These are phyloP conservation scores for Chytridium lagenaria DNA, from an alignment of 371 early-diverging fungal genomes.

Conservation along the genomic window DNA sequence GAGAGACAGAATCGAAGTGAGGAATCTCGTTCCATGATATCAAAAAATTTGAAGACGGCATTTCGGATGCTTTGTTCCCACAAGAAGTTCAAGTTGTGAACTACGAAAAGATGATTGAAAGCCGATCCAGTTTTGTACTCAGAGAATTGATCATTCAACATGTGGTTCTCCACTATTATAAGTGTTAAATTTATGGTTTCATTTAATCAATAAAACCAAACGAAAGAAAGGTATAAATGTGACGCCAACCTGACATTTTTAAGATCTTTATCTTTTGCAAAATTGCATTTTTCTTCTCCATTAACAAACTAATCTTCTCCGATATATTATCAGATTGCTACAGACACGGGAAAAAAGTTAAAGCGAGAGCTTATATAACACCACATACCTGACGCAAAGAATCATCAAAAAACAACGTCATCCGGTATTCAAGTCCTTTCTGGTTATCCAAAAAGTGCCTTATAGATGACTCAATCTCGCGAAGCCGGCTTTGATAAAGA, in stretches of 20 bases:
- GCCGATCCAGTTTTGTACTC: slow-evolving; percentile 7
- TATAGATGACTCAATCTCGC: slow-evolving; percentile 68
- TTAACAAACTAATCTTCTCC: slow-evolving; percentile 45
- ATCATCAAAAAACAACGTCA: slow-evolving; percentile 48
- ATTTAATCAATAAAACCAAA: too few species aligned
- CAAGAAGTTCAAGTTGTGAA: slow-evolving; percentile 55
- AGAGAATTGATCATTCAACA: slow-evolving; percentile 6
- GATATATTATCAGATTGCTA: slow-evolving; percentile 44
- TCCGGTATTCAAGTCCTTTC: slow-evolving; percentile 46
- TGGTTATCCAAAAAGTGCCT: slow-evolving; percentile 51
- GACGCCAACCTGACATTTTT: slow-evolving; percentile 32
- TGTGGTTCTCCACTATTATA: neutral
- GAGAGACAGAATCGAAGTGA: slow-evolving; percentile 54
- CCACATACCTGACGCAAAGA: slow-evolving; percentile 38
- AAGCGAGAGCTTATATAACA: neutral
- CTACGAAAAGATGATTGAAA: slow-evolving; percentile 32
- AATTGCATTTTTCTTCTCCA: slow-evolving; percentile 52
- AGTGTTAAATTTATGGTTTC: too few species aligned
- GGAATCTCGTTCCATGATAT: slow-evolving; percentile 41
- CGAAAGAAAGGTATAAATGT: too few species aligned
- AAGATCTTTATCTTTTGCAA: slow-evolving; percentile 35
- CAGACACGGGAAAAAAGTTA: neutral
- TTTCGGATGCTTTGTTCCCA: slow-evolving; percentile 58
- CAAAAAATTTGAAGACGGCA: slow-evolving; percentile 49
- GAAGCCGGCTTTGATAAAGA: slow-evolving; percentile 60